Evolutionary conservation across 495 filamentous ascomycete genomes (phyloP), one percentile per base, ranked within the genome.

Genomic region (Podospora appendiculata): DNA sequence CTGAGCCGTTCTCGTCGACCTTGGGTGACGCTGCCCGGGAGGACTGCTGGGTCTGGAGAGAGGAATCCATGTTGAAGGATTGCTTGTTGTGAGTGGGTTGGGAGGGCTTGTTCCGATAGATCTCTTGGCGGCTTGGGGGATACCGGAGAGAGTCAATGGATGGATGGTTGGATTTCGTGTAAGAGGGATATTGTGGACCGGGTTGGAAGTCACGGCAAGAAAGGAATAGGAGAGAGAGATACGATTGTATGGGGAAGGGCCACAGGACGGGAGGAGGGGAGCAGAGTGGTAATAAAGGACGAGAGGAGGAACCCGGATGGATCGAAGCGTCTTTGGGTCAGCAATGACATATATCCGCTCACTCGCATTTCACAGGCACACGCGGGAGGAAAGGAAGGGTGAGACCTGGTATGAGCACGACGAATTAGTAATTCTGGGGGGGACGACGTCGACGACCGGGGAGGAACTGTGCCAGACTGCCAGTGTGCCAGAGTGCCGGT

Each of bases 1-100:
- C 74, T 39, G 71, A 76, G 14, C 62, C 57, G 39, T 63, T 61
- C 55, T 65, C 69, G 36, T 67, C 62, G 18, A 60, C 54, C 53
- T 61, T 62, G 57, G 69, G 59, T 3, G 70, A 72, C 13, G 70
- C 65, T 13, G 60, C 54, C 52, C 55, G 48, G 13, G 70, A 65
- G 7, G 66, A 63, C 25, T 58, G 60, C 36, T 60, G 56, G 25
- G 55, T 56, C 12, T 45, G 46, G 19, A 58, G 39, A 52, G 55
- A 52, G 44, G 60, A 53, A 35, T 54, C 58, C 67, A 70, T 70
- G 49, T 58, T 66, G 64, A 50, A 44, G 13, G 32, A 7, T 14
- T 36, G 14, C 14, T 8, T 8, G 42, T 13, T 32, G 35, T n/a
- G n/a, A 36, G 19, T 36, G 19, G 16, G 46, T 33, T 14, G 6